Percentiles rank a stretch among this genome's conserved stretches.
These are phyloP conservation scores for Gautieria morchelliformis DNA, from an alignment of 768 basidiomycete genomes.

Conservation along the genomic window DNA sequence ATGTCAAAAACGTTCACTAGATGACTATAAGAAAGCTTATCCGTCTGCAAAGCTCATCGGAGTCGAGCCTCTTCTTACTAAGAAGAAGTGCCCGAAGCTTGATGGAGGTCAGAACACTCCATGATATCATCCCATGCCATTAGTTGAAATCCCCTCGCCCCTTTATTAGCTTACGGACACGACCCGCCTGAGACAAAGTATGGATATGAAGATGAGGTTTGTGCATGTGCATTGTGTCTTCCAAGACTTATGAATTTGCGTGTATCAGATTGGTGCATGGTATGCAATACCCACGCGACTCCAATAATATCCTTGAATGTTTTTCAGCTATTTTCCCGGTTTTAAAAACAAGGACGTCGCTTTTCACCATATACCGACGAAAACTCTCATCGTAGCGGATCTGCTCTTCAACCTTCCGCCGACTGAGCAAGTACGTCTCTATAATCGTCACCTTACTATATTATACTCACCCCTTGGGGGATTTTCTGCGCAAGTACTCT, in stretches of 20 bases:
- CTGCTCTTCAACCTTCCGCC: slow-evolving; percentile 75
- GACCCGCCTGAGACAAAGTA: slow-evolving; percentile 56
- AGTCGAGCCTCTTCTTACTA: slow-evolving; percentile 41
- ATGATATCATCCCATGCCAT: not conserved
- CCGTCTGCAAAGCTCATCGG: slow-evolving; percentile 65
- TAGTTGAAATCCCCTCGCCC: not conserved
- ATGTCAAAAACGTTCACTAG: slow-evolving; percentile 17
- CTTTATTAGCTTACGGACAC: slow-evolving; percentile 42
- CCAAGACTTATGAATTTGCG: slow-evolving; percentile 17
- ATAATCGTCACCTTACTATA: not conserved
- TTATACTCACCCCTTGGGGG: not conserved
- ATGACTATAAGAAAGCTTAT: slow-evolving; percentile 60
- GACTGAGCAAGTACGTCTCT: slow-evolving; percentile 50
- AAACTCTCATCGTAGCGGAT: slow-evolving; percentile 72
- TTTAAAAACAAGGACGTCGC: slow-evolving; percentile 74
- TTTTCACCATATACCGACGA: slow-evolving; percentile 64
- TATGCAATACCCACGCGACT: not conserved
- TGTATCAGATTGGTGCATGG: slow-evolving; percentile 9
- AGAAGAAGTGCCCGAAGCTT: slow-evolving; percentile 42
- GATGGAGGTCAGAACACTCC: slow-evolving; percentile 46
- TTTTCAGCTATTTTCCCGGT: slow-evolving; percentile 56
- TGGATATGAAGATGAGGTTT: slow-evolving; percentile 67
- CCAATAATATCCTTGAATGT: not conserved
- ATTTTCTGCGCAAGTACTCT: slow-evolving; percentile 1
- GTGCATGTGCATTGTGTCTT: slow-evolving; percentile 22